Percentiles rank a stretch among this genome's conserved stretches.
Conservation (phyloP, 2,329 filamentous ascomycete species). For the Trichophyton verrucosum region DNA sequence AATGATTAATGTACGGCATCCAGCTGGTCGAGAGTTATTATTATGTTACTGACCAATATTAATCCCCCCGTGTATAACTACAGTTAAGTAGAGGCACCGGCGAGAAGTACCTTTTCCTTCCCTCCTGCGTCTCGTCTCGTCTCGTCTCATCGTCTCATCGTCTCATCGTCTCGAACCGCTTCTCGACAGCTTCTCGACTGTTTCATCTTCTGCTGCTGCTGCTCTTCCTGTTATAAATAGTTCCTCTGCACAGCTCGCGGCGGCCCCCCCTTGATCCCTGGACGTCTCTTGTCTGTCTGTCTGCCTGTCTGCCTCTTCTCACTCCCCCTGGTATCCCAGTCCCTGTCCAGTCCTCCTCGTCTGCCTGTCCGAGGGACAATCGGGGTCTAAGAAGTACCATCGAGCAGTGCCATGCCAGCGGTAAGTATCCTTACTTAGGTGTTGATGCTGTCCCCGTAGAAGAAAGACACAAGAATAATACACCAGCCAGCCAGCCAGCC, state of each 20-base stretch:
- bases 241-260: not conserved
- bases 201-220: not conserved
- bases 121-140: no score
- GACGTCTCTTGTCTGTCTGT: not conserved
- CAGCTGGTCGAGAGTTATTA: no score
- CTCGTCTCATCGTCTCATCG: no score
- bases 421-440: not conserved
- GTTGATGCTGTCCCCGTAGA: not conserved
- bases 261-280: not conserved
- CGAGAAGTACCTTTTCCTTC: no score
- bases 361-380: not conserved
- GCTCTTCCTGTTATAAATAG: not conserved
- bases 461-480: not conserved
- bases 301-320: no score
- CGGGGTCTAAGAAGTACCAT: not conserved
- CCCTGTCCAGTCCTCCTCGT: not conserved
- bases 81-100: not conserved
- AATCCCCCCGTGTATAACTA: not conserved
- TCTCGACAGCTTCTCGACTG: not conserved
- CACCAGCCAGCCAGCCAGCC: not conserved
- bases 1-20: no score
- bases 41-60: no score
- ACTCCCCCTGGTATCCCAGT: not conserved
- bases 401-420: not conserved
- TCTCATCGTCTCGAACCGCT: not conserved